Evolutionary conservation across 345 rosid species (phyloP), one percentile per base, ranked within the genome.

Genomic region (Salix udensis): DNA sequence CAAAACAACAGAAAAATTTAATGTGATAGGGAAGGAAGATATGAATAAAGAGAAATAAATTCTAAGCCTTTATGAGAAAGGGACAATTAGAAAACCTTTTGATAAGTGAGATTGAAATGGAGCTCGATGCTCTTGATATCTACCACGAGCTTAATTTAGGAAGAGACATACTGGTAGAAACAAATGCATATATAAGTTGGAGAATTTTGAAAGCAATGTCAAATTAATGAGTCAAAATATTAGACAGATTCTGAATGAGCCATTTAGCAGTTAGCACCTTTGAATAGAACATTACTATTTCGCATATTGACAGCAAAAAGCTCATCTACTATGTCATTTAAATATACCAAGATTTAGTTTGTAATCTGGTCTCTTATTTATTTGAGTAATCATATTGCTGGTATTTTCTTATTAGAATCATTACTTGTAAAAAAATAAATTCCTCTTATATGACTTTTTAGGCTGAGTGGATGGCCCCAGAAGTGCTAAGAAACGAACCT

Each of bases 391-490:
- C 16, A 4, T 34, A 13, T 13, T 68, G 30, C 21, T 31, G n/a
- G 15, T 73, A 4, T 26, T 11, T 28, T 68, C 15, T 24, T 23
- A 23, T 24, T 39, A 23, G 4, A 68, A 42, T 28, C 24, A 11
- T 14, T 24, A 44, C n/a, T 30, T n/a, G 15, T 1, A 34, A 60
- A 28, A 53, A 48, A 26, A 61, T 55, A 39, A 74, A 28, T 77
- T 31, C 64, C 31, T 80, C 26, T 80, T 68, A 19, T 79, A 24
- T 71, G 5, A 46, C 37, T 65, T 53, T 85, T 78, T 87, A 93
- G 98, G 98, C 97, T 66, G 97, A 95, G 81, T 95, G 98, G 98
- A 95, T 95, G 97, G 97, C 98, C 73, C 98, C 98, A 52, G 98
- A 95, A 88, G 92, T 95, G 83, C 93, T 95, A 62, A 85, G 93